phyloP scores from a whole-genome alignment of 208 protist genomes.

The Leishmania martiniquensis region DNA sequence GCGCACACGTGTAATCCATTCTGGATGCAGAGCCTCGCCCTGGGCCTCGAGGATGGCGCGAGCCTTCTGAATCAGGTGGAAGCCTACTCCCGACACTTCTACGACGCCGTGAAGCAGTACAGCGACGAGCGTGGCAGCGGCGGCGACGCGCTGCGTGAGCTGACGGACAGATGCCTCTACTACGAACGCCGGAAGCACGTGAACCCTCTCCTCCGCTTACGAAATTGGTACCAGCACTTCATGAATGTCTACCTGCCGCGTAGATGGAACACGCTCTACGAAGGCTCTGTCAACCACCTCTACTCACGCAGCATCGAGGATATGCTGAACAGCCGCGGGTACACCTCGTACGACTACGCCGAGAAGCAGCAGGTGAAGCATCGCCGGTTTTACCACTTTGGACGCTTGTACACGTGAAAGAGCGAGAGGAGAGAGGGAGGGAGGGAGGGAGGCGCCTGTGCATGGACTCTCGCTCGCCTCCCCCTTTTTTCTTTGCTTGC shows the following conservation, averaged over 20 bases:
- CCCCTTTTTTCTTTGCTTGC: neutral
- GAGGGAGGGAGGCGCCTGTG: neutral
- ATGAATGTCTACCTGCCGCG: constrained; percentile 71
- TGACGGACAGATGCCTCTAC: constrained; percentile 87
- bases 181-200: constrained; percentile 85
- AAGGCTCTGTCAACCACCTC: constrained; percentile 80
- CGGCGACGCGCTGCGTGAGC: constrained; percentile 81
- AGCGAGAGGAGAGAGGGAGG: neutral
- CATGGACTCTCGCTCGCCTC: neutral
- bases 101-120: constrained; percentile 88
- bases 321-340: constrained; percentile 90
- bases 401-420: constrained; percentile 80
- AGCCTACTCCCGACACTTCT: constrained; percentile 84
- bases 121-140: constrained; percentile 83
- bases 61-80: constrained; percentile 86
- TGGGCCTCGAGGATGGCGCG: constrained; percentile 82
- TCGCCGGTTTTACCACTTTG: constrained; percentile 72
- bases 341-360: constrained; percentile 89
- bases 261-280: constrained; percentile 73
- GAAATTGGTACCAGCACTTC: constrained; percentile 76
- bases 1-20: constrained; percentile 86
- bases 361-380: constrained; percentile 92
- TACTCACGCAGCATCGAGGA: constrained; percentile 85
- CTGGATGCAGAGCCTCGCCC: constrained; percentile 84
- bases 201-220: constrained; percentile 77